Evolutionary conservation across 495 filamentous ascomycete species (phyloP), one percentile per base, ranked within the genome.

Genomic region (Hypoxylon fragiforme): DNA sequence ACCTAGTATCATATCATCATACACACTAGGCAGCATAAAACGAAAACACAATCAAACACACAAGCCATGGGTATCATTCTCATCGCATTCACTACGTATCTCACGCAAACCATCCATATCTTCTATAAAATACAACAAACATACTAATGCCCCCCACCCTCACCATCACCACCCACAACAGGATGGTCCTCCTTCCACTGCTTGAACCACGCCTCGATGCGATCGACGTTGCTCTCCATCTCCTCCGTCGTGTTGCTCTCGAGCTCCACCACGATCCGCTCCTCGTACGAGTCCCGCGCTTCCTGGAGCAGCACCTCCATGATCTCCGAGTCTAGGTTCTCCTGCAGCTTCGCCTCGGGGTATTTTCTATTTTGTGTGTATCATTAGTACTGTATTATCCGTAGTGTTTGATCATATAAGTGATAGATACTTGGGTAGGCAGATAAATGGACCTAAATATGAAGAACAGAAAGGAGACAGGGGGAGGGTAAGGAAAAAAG

Each of bases 271-370:
- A 97, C 85, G 50, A 92, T 87, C 67, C 94, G 87, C 73, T 87
- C 84, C 50, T 92, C 86, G 63, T 91, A 99, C 38, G 87, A 79
- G 45, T 95, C 91, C 38, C 83, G 78, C 21, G 94, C 95, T 73
- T 99, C 95, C 50, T 97, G 87, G 6, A 95, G 70, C 21, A 99
- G 75, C 45, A 96, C 87, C 60, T 96, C 87, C 84, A 97, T 97
- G 65, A 99, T 99, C 77, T 99, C 95, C 21, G 89, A 85, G 72
- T 97, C 95, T 30, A 99, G 69, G 67, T 99, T 99, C 69, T 97
- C 94, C 66, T 97, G 88, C 19, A 99, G 72, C 68, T 99, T 99
- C 49, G 78, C 72, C 70, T 96, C 86, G 63, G 82, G 73, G 66
- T 95, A 96, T 50, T 86, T 83, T 50, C 90, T 88, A 42, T 44